A percentile compares a stretch with the other conserved stretches of the same genome.
phyloP scores from a whole-genome alignment of 352 stramenopile species.

The Globisporangium spiculum region DNA sequence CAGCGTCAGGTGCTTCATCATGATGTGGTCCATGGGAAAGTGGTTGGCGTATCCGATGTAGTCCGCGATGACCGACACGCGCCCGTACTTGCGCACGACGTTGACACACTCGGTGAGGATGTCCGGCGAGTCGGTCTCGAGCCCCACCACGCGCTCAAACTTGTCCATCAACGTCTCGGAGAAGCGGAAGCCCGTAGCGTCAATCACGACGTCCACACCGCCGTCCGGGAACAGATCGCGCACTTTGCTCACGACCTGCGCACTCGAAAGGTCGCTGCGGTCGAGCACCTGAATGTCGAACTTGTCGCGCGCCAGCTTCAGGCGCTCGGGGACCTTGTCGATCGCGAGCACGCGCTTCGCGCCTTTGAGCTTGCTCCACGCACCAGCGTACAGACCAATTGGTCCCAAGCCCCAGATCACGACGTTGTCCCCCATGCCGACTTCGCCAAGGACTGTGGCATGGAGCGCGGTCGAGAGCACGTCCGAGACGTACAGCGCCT shows the following conservation, averaged over 20 bases:
- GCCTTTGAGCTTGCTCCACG: conserved; percentile 67
- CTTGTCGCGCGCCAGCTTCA: conserved; percentile 51
- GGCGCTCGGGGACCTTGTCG: conserved; percentile 40
- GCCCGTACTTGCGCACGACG: conserved; percentile 30
- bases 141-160: conserved; percentile 2
- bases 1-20: conserved; percentile 46
- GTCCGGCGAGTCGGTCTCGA: conserved; percentile 42
- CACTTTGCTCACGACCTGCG: conserved; percentile 48
- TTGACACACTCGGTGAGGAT: conserved; percentile 58
- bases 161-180: conserved; percentile 40
- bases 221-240: conserved; percentile 39
- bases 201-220: conserved; percentile 56
- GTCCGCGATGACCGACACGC: conserved; percentile 31
- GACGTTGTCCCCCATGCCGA: conserved; percentile 45
- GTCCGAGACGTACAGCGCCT: conserved; percentile 57
- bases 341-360: conserved; percentile 58
- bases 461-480: conserved; percentile 44
- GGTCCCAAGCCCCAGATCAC: conserved; percentile 72
- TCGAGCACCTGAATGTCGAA: conserved; percentile 64
- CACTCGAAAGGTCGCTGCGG: conserved; percentile 39
- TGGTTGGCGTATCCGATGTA: conserved; percentile 29
- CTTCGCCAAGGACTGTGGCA: conserved; percentile 53
- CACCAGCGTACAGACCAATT: conserved; percentile 46
- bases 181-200: conserved; percentile 37
- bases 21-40: conserved; percentile 43